These are phyloP conservation scores for Rhytidiadelphus loreus DNA, from an alignment of 225 moss, liverwort and hornwort species.

Conservation along the genomic window DNA sequence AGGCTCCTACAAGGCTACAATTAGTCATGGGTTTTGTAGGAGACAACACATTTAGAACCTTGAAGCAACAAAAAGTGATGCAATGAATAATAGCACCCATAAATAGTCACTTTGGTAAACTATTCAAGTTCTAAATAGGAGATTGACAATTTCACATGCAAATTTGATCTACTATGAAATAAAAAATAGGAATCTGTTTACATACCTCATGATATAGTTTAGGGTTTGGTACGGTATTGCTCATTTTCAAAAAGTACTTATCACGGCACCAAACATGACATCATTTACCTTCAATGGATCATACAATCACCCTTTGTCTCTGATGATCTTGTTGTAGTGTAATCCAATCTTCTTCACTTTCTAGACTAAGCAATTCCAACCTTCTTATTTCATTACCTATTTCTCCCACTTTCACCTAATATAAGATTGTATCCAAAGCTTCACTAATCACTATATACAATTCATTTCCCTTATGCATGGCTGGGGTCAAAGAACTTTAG, in stretches of 20 bases:
- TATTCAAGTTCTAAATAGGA: not conserved
- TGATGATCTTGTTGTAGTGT: conserved; percentile 74
- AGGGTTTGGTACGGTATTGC: no score
- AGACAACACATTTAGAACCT: not conserved
- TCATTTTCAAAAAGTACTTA: conserved; percentile 32
- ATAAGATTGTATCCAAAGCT: not conserved
- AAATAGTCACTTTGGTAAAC: not conserved
- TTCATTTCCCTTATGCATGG: no score
- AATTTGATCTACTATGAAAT: no score
- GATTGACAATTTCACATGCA: not conserved
- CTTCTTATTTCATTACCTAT: conserved; percentile 22
- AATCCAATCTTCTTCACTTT: conserved; percentile 43
- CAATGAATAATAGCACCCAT: rapidly evolving
- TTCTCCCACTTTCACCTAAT: conserved; percentile 23
- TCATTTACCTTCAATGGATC: no score
- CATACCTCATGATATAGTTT: no score
- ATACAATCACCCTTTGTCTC: no score
- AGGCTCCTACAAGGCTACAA: not conserved
- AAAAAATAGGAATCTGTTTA: no score
- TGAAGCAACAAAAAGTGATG: not conserved
- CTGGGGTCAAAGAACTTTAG: no score
- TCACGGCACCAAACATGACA: not conserved
- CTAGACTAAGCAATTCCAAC: conserved; percentile 32
- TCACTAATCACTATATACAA: no score
- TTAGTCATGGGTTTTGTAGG: not conserved